Base-by-base conservation (phyloP, 352 stramenopile species). In the Pythium rishiriense region DNA sequence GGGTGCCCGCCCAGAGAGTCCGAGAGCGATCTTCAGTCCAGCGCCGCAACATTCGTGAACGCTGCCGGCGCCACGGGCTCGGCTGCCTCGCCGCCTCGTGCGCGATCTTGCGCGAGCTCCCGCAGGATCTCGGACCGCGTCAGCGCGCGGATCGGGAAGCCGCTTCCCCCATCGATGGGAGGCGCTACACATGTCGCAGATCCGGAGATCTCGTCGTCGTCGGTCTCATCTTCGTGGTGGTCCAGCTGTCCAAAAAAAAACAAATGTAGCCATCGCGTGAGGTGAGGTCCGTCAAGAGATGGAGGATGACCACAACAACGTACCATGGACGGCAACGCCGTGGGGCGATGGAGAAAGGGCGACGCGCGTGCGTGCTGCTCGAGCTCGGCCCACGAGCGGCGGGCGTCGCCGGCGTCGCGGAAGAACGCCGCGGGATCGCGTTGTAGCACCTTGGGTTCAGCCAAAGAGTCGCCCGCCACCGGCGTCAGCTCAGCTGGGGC, bases 321-420 rank as follows among this genome's bases (percentile, higher is more conserved):
- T 49, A 72, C 71, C 69, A 77, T 68, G 11, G 83, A 92, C 11
- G 83, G 83, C 45, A 94, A 67, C 12, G 69, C 35, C n/a, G 54
- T 61, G 12, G 81, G 85, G 0, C 72, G 71, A 17, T 88, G 72
- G 29, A 72, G 57, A 66, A 74, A 84, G 28, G 81, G 75, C 21
- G 83, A 66, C 9, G 60, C 51, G 43, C 69, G 69, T 28, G 78
- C 83, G 26, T 76, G 81, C 49, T 83, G 79, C 72, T 90, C 75
- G 22, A 92, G 62, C 52, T 87, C 64, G 3, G 66, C 73, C 76
- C 83, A 94, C 24, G 76, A 90, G 60, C 88, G 77, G 9, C 81
- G 78, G 14, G 69, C 66, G 39, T 88, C 78, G 25, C 70, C 67
- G 3, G 64, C 54, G 0, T 80, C 67, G 52, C 52, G 61, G 64